phyloP scores from a whole-genome alignment of 2,329 filamentous ascomycete species.

The Massarina eburnea region DNA sequence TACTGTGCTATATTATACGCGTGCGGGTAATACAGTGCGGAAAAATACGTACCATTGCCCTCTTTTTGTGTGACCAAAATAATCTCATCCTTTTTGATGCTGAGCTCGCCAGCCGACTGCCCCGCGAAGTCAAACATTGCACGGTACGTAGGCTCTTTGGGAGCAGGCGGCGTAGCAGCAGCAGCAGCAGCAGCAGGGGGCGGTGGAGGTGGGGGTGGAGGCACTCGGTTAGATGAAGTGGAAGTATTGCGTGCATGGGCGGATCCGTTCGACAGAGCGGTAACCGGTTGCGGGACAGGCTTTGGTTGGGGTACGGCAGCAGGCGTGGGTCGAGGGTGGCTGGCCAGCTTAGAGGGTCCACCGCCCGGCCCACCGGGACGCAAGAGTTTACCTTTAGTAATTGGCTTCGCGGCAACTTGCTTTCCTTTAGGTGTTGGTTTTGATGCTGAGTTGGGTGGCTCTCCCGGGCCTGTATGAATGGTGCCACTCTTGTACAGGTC shows the following conservation, averaged over 20 bases:
- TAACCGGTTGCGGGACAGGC: constrained; percentile 58
- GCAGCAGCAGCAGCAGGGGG: constrained; percentile 65
- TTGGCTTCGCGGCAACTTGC: constrained; percentile 82
- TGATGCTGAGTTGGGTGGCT: constrained; percentile 79
- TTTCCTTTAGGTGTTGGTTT: constrained; percentile 85
- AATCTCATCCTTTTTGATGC: constrained; percentile 75
- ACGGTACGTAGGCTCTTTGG: constrained; percentile 77
- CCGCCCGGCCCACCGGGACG: constrained; percentile 85
- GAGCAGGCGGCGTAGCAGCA: constrained; percentile 57
- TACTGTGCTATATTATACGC: constrained; percentile 4
- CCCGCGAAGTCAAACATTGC: constrained; percentile 91
- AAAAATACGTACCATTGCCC: constrained; percentile 72
- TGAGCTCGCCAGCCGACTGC: constrained; percentile 81
- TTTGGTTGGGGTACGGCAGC: constrained; percentile 43
- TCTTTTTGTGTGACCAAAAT: constrained; percentile 93
- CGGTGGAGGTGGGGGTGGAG: constrained; percentile 61
- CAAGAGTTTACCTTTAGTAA: constrained; percentile 90
- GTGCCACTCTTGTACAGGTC: constrained; percentile 94
- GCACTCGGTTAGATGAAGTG: constrained; percentile 49
- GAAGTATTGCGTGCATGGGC: constrained; percentile 45
- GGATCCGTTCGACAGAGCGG: constrained; percentile 54
- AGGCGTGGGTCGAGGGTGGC: constrained; percentile 45
- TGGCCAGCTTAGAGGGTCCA: constrained; percentile 71
- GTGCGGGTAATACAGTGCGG: not conserved
- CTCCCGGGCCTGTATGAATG: constrained; percentile 82